phyloP scores from a whole-genome alignment of 306 rosid species.

The Echinosophora koreensis region DNA sequence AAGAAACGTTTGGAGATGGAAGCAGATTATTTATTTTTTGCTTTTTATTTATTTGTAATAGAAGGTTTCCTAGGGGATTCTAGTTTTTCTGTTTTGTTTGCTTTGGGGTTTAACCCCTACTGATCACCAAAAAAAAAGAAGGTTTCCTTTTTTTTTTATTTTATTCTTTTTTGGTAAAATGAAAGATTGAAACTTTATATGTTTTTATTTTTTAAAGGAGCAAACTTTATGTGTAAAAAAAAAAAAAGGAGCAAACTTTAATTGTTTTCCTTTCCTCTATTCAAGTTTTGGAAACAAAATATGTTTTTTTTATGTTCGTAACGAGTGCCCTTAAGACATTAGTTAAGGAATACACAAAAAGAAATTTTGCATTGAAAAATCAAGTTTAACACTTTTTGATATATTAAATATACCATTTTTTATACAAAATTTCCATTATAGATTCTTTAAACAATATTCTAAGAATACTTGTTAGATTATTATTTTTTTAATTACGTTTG shows the following conservation, averaged over 20 bases:
- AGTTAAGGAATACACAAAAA: too few relatives aligned
- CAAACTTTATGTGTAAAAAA: too few relatives aligned
- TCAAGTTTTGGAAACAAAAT: not conserved
- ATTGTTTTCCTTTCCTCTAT: not conserved
- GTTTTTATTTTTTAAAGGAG: conserved; percentile 9
- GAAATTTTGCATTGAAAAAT: too few relatives aligned
- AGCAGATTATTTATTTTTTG: not conserved
- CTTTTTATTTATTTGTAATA: not conserved
- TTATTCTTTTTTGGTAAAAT: not conserved
- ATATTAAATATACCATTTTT: too few relatives aligned
- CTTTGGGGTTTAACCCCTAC: too few relatives aligned
- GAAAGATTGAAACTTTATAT: conserved; percentile 41
- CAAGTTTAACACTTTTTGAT: too few relatives aligned
- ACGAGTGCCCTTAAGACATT: too few relatives aligned
- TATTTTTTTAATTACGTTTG: not conserved
- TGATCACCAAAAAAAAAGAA: too few relatives aligned
- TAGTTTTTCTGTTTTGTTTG: too few relatives aligned
- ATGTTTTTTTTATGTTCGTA: not conserved
- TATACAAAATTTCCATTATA: too few relatives aligned
- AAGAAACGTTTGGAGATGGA: conserved; percentile 35
- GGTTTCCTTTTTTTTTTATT: not conserved
- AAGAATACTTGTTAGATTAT: too few relatives aligned
- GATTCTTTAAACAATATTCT: too few relatives aligned
- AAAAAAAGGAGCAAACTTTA: not conserved
- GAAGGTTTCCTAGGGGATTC: not conserved